Percentiles rank a stretch among this genome's conserved stretches.
Evolutionary conservation across 2,329 filamentous ascomycete species (phyloP).

Genomic region (Aspergillus bombycis): DNA sequence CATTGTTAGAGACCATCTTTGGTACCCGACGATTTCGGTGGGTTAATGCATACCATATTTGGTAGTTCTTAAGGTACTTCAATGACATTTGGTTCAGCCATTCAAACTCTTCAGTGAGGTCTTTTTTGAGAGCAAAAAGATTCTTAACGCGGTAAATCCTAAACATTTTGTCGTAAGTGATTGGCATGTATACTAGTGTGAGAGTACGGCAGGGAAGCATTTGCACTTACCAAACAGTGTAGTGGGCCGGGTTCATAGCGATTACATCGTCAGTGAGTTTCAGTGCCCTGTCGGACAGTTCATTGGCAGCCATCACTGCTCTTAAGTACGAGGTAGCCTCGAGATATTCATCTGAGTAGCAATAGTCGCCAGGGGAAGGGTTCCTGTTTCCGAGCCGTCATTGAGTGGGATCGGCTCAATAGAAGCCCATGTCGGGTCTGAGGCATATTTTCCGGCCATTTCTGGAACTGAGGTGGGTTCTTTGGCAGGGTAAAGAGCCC

Average conservation of each 20-base stretch:
- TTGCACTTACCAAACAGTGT: conserved; percentile 81
- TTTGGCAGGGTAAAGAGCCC: background rate
- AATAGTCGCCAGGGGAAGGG: conserved; percentile 81
- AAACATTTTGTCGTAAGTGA: conserved; percentile 17
- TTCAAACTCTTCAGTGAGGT: conserved; percentile 71
- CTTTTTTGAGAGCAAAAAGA: conserved; percentile 67
- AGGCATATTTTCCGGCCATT: conserved; percentile 54
- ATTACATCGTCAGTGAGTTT: conserved; percentile 88
- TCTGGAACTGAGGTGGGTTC: background rate
- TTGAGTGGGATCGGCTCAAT: conserved; percentile 79
- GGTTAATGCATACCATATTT: conserved; percentile 71
- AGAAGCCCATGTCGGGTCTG: conserved; percentile 80
- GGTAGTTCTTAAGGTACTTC: conserved; percentile 93
- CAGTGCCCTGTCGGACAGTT: conserved; percentile 77
- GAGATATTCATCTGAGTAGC: conserved; percentile 88
- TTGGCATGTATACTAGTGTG: too few relatives aligned
- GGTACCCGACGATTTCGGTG: background rate
- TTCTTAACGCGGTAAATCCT: conserved; percentile 85
- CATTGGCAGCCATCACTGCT: conserved; percentile 86
- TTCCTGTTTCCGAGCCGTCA: conserved; percentile 64
- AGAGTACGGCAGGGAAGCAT: background rate
- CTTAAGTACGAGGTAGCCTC: conserved; percentile 93
- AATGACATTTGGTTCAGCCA: conserved; percentile 88
- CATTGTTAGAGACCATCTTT: conserved; percentile 6
- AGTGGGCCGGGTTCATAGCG: conserved; percentile 90